Conservation (phyloP, 495 filamentous ascomycete species). For the Hypomontagnella monticulosa region DNA sequence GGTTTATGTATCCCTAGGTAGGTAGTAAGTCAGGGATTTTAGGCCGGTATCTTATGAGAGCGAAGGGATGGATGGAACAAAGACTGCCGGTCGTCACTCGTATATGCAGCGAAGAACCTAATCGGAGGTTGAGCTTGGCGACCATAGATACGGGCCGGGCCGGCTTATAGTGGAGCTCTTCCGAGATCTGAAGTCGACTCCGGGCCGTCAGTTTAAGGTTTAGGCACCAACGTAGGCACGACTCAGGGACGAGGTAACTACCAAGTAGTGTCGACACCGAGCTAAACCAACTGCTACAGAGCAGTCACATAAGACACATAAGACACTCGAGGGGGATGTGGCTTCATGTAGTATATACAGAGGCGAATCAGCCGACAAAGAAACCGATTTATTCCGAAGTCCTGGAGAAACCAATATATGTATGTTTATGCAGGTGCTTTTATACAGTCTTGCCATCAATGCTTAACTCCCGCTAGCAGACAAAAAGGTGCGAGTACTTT, state of each 20-base stretch:
- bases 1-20: too few species aligned
- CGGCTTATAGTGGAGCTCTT: slow-evolving; percentile 21
- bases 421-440: slow-evolving; percentile 5
- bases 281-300: background rate
- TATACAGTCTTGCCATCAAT: slow-evolving; percentile 28
- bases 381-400: slow-evolving; percentile 8
- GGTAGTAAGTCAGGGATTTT: too few species aligned
- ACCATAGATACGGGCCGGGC: slow-evolving; percentile 6
- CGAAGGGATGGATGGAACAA: too few species aligned
- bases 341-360: too few species aligned
- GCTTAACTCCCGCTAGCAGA: slow-evolving; percentile 35
- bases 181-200: slow-evolving; percentile 13
- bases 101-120: too few species aligned
- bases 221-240: background rate
- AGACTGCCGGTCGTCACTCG: too few species aligned
- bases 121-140: background rate
- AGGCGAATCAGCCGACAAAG: too few species aligned
- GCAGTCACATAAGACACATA: too few species aligned
- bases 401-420: slow-evolving; percentile 15
- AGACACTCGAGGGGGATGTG: too few species aligned
- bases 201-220: background rate
- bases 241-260: too few species aligned
- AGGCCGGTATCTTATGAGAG: too few species aligned
- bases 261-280: background rate
- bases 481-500: slow-evolving; percentile 2